Evolutionary conservation across 768 basidiomycete genomes (phyloP).

Genomic region (Agaricus sinodeliciosus): DNA sequence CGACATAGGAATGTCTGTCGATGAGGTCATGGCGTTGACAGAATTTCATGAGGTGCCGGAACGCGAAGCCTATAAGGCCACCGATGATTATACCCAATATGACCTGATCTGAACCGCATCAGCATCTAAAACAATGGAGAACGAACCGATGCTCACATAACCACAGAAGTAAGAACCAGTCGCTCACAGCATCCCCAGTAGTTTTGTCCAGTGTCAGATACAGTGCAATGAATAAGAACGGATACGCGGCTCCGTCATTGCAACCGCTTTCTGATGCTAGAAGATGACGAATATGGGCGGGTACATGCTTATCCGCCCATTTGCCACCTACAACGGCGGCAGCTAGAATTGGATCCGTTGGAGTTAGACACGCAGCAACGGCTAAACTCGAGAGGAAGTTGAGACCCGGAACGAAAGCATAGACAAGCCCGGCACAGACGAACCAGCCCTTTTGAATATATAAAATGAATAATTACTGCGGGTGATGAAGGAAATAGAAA

Average conservation of each 20-base stretch:
- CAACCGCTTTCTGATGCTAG: constrained; percentile 80
- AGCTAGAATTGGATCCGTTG: constrained; percentile 91
- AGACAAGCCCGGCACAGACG: constrained; percentile 86
- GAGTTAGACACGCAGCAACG: constrained; percentile 88
- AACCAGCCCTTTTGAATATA: constrained; percentile 79
- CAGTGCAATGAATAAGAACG: constrained; percentile 85
- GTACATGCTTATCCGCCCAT: constrained; percentile 97
- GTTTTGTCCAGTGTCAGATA: constrained; percentile 75
- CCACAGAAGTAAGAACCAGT: constrained; percentile 89
- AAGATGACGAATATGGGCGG: constrained; percentile 65
- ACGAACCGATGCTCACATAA: constrained; percentile 50
- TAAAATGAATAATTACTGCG: constrained; percentile 9
- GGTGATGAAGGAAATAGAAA: constrained; percentile 5
- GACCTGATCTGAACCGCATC: constrained; percentile 58
- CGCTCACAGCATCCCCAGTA: constrained; percentile 59
- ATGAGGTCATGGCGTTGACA: constrained; percentile 82
- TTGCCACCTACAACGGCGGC: constrained; percentile 92
- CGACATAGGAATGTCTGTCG: constrained; percentile 91
- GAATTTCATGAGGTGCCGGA: constrained; percentile 90
- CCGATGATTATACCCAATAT: constrained; percentile 72
- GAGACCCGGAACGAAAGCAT: constrained; percentile 83
- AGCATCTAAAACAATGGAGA: constrained; percentile 8
- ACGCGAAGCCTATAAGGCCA: constrained; percentile 63
- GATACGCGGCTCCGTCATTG: constrained; percentile 97
- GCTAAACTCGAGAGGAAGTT: constrained; percentile 86